These are phyloP conservation scores for Globisporangium okanoganense DNA, from an alignment of 352 stramenopile genomes.

Conservation along the genomic window DNA sequence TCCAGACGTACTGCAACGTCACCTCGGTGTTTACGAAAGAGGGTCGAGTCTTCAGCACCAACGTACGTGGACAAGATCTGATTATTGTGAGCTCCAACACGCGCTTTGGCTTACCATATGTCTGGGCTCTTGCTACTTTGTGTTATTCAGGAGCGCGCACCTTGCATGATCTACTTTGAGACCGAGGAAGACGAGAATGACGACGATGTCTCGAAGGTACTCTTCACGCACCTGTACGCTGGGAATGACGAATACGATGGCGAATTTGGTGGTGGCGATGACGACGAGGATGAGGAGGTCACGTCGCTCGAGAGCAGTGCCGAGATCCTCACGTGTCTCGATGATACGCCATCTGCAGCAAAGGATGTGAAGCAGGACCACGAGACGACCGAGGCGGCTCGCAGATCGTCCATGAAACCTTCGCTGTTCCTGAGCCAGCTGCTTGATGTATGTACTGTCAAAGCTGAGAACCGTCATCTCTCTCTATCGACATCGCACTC, in stretches of 20 bases:
- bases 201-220: conserved; percentile 55
- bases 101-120: neutral
- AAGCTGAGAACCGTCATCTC: neutral
- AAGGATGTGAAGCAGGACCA: neutral
- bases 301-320: conserved; percentile 1
- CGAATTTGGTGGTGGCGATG: too few relatives aligned
- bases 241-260: conserved; percentile 23
- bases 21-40: conserved; percentile 51
- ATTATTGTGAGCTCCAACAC: neutral
- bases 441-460: conserved; percentile 2
- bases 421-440: conserved; percentile 8
- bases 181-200: conserved; percentile 40
- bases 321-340: conserved; percentile 18
- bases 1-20: conserved; percentile 60
- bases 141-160: conserved; percentile 52
- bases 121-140: neutral
- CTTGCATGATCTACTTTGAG: conserved; percentile 72
- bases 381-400: neutral
- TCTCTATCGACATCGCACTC: neutral
- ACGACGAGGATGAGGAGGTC: conserved; percentile 15
- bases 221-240: conserved; percentile 60
- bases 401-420: neutral
- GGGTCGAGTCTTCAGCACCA: conserved; percentile 79
- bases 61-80: conserved; percentile 25
- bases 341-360: neutral